Evolutionary conservation across 139 green algal genomes (phyloP).

Genomic region (Volvox reticuliferus): DNA sequence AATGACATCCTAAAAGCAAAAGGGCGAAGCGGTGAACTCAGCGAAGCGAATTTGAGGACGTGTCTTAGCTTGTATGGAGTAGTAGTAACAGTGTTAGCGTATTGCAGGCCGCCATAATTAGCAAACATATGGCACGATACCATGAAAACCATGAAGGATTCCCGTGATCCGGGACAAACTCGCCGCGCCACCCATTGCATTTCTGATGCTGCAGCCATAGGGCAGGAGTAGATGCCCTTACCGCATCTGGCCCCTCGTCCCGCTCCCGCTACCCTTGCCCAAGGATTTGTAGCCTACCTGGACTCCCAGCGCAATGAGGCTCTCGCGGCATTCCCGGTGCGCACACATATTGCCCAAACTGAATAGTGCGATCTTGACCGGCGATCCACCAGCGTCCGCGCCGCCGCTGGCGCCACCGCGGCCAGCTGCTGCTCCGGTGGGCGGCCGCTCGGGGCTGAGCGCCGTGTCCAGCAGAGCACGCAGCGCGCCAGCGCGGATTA

Average conservation of each 20-base stretch:
- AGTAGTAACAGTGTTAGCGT: no score
- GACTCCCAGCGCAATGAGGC: conserved; percentile 35
- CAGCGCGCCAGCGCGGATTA: conserved; percentile 80
- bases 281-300: not conserved
- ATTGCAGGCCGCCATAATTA: not conserved
- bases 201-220: not conserved
- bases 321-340: conserved; percentile 50
- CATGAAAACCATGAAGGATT: no score
- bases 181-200: not conserved
- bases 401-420: conserved; percentile 31
- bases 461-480: conserved; percentile 72
- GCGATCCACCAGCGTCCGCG: conserved; percentile 60
- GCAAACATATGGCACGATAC: not conserved
- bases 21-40: no score
- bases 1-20: conserved; percentile 7
- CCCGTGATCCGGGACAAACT: no score
- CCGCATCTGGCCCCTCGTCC: not conserved
- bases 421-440: not conserved
- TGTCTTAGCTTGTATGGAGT: no score
- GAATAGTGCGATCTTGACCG: conserved; percentile 94
- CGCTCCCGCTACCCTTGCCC: not conserved
- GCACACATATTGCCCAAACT: conserved; percentile 90
- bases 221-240: not conserved
- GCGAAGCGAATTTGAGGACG: no score
- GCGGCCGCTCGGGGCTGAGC: conserved; percentile 8